Base-by-base conservation (phyloP, 352 stramenopile species). In the Vaucheria bursata region DNA sequence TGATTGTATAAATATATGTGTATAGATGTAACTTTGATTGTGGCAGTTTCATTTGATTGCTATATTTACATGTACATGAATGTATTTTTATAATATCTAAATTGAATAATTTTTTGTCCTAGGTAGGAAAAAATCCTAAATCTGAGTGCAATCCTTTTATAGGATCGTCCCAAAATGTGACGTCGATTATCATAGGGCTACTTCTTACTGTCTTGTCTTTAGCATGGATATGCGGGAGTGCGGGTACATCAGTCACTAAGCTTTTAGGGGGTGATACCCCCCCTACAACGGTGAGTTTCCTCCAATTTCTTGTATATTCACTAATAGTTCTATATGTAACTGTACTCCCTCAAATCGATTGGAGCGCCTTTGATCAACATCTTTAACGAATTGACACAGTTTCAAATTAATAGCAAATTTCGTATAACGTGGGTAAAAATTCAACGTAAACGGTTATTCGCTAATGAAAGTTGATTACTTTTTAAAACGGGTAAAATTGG, bases 81-180 rank as follows among this genome's bases (percentile, higher is more conserved):
- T 50, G 39, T 50, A 12, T 50, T 12, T 50, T 50, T 12, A 5
- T 50, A 12, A 12, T 50, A 12, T 50, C 5, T 12, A 50, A 5
- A 12, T 12, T 12, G 5, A 12, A 5, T 29, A 36, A 72, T 67
- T 69, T 37, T 0, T 86, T 85, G 0, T 83, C 84, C 6, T 85
- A 90, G 85, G 87, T 95, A 31, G 86, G 85, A 34, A 90, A 89
- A 59, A 91, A 91, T 71, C 84, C 88, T 8, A 81, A 88, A 68
- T 34, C 49, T 40, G 53, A 50, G 0, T 89, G 90, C 70, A 91
- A 96, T 75, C 81, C 88, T 12, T 84, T 86, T 35, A 74, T 91
- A 0, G 87, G 85, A 5, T 77, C 87, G 70, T 84, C 35, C 12
- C 65, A 83, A 5, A 87, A 89, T 31, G 72, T 74, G 37, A 79